Evolutionary conservation across 2,329 filamentous ascomycete species (phyloP).

Genomic region (Ascochyta pisi): DNA sequence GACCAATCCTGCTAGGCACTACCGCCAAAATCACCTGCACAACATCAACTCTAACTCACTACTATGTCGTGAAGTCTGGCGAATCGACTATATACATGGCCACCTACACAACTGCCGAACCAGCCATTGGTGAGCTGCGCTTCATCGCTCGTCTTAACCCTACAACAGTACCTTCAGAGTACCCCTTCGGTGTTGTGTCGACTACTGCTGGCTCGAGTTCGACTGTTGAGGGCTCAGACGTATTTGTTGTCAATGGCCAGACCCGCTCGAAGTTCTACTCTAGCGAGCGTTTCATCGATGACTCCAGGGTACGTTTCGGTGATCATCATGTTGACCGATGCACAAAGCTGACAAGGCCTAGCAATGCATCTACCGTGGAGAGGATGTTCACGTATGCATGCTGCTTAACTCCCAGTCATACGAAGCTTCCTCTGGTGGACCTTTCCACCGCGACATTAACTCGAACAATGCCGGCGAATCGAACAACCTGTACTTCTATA

Average conservation of each 20-base stretch:
- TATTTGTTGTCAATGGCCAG: slow-evolving; percentile 65
- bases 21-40: slow-evolving; percentile 66
- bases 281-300: slow-evolving; percentile 73
- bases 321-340: not conserved
- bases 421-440: slow-evolving; percentile 69
- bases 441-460: slow-evolving; percentile 69
- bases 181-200: slow-evolving; percentile 56
- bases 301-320: slow-evolving; percentile 39
- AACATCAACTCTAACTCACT: slow-evolving; percentile 68
- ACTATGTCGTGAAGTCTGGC: slow-evolving; percentile 67
- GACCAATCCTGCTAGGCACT: not conserved
- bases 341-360: slow-evolving; percentile 45
- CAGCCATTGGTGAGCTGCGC: slow-evolving; percentile 60
- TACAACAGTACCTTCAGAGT: slow-evolving; percentile 44
- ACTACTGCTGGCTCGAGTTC: slow-evolving; percentile 60
- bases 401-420: slow-evolving; percentile 62
- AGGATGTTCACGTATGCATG: slow-evolving; percentile 66
- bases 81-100: slow-evolving; percentile 63
- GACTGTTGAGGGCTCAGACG: slow-evolving; percentile 61
- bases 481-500: slow-evolving; percentile 70
- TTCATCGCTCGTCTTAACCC: slow-evolving; percentile 68
- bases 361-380: slow-evolving; percentile 65
- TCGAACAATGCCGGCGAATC: slow-evolving; percentile 67
- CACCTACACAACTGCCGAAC: slow-evolving; percentile 64
- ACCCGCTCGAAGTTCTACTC: slow-evolving; percentile 76